Evolutionary conservation across 2,329 filamentous ascomycete species (phyloP).

Genomic region (Paraphaeosphaeria sporulosa): DNA sequence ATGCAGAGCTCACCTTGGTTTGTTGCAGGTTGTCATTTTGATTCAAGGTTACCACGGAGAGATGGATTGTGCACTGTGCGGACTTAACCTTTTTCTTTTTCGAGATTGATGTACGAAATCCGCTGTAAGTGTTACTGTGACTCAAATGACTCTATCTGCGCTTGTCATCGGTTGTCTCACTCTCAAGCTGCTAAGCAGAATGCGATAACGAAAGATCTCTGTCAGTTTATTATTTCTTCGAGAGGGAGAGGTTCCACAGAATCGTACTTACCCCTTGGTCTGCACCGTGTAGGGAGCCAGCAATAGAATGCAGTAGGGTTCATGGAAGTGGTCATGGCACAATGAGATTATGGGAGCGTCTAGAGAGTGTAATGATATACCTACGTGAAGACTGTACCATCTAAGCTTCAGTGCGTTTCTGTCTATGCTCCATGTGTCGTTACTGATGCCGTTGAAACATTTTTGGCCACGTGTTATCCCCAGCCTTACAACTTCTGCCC

Average conservation of each 20-base stretch:
- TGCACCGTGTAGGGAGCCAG: background rate
- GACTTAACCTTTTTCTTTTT: no score
- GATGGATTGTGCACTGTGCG: no score
- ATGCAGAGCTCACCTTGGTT: no score
- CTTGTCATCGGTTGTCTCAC: no score
- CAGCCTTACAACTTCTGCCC: slow-evolving; percentile 38
- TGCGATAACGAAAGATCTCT: background rate
- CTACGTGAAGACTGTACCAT: background rate
- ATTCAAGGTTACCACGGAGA: no score
- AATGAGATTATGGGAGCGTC: background rate
- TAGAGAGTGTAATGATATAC: background rate
- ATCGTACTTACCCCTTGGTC: background rate
- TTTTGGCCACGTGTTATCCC: background rate
- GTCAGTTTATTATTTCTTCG: background rate
- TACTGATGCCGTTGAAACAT: background rate
- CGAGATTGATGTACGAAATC: no score
- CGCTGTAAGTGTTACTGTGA: no score
- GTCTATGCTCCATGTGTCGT: background rate
- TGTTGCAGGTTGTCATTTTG: no score
- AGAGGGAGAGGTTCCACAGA: background rate
- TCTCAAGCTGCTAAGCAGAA: no score
- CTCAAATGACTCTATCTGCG: no score
- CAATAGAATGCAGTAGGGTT: background rate
- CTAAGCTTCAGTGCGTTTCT: background rate
- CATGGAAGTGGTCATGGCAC: background rate